Evolutionary conservation across 352 stramenopile species (phyloP).

Genomic region (Pythium dissotocum): DNA sequence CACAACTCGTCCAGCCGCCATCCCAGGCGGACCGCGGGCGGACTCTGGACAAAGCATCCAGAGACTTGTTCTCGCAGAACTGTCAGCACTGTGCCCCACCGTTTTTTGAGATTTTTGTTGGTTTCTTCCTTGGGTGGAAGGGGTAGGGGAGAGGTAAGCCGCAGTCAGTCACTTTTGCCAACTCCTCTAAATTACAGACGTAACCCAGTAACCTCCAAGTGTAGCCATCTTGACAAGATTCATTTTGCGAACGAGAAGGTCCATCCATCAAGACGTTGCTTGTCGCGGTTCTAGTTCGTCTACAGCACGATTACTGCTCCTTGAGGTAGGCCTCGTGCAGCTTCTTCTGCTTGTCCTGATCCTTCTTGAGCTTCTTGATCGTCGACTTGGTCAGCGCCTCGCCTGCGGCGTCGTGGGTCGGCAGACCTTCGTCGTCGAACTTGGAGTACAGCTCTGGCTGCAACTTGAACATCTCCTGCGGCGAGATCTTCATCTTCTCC

Average conservation of each 20-base stretch:
- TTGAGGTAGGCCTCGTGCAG: conserved; percentile 68
- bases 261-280: not conserved
- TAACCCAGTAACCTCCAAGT: not conserved
- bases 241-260: not conserved
- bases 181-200: not conserved
- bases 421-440: conserved; percentile 70
- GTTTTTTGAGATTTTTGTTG: not conserved
- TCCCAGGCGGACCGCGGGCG: too few relatives aligned
- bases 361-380: conserved; percentile 89
- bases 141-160: not conserved
- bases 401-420: conserved; percentile 71
- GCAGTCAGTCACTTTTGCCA: not conserved
- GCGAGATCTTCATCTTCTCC: conserved; percentile 90
- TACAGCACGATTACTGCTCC: conserved; percentile 23
- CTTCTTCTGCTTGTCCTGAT: conserved; percentile 89
- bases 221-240: not conserved
- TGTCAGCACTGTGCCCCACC: not conserved
- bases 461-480: conserved; percentile 79
- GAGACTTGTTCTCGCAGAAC: not conserved
- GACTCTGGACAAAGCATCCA: not conserved
- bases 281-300: not conserved
- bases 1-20: too few relatives aligned
- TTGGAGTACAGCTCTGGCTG: conserved; percentile 69
- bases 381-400: conserved; percentile 73
- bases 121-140: not conserved